Conservation (phyloP, 306 rosid species). For the Pyrus betulifolia region DNA sequence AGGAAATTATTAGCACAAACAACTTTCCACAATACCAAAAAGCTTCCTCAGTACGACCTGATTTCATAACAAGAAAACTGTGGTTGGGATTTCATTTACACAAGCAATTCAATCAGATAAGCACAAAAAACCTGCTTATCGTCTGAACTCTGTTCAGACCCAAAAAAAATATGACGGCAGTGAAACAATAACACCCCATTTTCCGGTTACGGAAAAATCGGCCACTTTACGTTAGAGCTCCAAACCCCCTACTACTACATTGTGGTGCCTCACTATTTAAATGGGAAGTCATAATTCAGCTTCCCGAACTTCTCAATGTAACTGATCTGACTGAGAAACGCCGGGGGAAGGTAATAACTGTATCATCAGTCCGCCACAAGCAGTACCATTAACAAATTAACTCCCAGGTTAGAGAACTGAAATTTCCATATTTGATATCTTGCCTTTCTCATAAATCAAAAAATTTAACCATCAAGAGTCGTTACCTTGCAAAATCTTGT, state of each 20-base stretch:
- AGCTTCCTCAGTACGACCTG: neutral
- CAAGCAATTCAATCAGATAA: conserved; percentile 56
- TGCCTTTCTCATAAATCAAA: neutral
- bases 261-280: neutral
- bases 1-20: neutral
- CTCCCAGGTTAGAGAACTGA: neutral
- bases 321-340: neutral
- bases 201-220: conserved; percentile 8
- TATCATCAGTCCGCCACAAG: neutral
- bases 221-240: conserved; percentile 11
- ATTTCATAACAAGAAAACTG: neutral
- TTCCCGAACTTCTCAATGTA: conserved; percentile 11
- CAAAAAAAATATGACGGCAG: conserved; percentile 12
- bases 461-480: neutral
- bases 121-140: conserved; percentile 64
- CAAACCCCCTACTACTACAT: conserved; percentile 6
- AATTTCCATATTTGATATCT: conserved; percentile 3
- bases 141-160: conserved; percentile 11
- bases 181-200: conserved; percentile 17
- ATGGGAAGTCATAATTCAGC: conserved; percentile 2
- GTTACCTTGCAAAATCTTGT: conserved; percentile 3
- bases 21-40: neutral
- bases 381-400: neutral
- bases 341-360: conserved; percentile 3
- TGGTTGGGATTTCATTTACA: conserved; percentile 23